phyloP scores from a whole-genome alignment of 2,329 filamentous ascomycete genomes.

The Arthrobotrys iridis region DNA sequence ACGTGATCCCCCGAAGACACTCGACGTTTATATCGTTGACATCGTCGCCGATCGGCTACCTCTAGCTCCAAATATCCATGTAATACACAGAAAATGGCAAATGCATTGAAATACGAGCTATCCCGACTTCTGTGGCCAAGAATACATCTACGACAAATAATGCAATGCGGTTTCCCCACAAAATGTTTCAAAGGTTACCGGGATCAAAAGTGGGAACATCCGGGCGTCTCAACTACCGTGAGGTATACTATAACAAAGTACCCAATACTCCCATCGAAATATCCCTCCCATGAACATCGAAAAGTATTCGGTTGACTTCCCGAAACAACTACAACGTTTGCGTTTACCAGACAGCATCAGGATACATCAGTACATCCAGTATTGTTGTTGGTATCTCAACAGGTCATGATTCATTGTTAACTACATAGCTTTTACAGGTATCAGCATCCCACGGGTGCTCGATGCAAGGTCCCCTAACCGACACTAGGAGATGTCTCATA shows the following conservation, averaged over 20 bases:
- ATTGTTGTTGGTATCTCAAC: slow-evolving; percentile 8
- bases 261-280: background rate
- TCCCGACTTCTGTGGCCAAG: background rate
- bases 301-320: background rate
- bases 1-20: no score
- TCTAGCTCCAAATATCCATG: no score
- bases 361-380: slow-evolving; percentile 3
- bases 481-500: slow-evolving; percentile 5
- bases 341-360: background rate
- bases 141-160: background rate
- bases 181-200: background rate
- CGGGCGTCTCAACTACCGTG: slow-evolving; percentile 5
- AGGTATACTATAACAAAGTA: background rate
- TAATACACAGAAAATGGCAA: no score
- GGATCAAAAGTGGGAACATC: background rate
- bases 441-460: background rate
- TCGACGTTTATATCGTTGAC: no score
- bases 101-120: background rate
- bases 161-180: background rate
- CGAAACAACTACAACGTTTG: background rate
- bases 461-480: slow-evolving; percentile 13
- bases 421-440: background rate
- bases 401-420: background rate
- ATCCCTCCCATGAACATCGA: background rate
- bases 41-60: no score